These are phyloP conservation scores for Phaseolus lunatus DNA, from an alignment of 306 rosid species.

Conservation along the genomic window DNA sequence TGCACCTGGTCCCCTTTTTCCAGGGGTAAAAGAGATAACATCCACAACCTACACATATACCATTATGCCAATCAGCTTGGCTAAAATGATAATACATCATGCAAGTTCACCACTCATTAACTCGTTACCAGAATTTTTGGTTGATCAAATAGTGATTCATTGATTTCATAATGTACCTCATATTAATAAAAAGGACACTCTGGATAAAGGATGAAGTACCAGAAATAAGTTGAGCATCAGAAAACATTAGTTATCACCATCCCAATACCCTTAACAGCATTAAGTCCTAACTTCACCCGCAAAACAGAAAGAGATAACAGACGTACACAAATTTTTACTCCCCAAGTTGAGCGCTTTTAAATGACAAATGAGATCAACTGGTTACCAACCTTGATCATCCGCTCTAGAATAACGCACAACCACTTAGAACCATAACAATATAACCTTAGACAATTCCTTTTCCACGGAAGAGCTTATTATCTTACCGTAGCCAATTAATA, in stretches of 20 bases:
- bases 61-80: slow-evolving; percentile 34
- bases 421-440: not conserved
- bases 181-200: not conserved
- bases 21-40: slow-evolving; percentile 65
- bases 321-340: not conserved
- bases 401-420: slow-evolving; percentile 3
- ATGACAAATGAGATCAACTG: too few relatives aligned
- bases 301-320: not conserved
- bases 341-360: slow-evolving; percentile 14
- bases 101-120: not conserved
- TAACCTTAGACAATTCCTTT: slow-evolving; percentile 22
- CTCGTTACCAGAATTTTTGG: not conserved
- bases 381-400: slow-evolving; percentile 23
- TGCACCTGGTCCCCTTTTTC: slow-evolving; percentile 51
- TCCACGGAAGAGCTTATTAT: not conserved
- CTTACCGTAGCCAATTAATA: too few relatives aligned
- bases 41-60: slow-evolving; percentile 66
- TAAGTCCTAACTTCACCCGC: slow-evolving; percentile 10
- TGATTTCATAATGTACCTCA: not conserved
- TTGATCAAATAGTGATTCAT: not conserved
- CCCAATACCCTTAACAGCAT: slow-evolving; percentile 18
- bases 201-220: not conserved
- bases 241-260: slow-evolving; percentile 8
- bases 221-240: slow-evolving; percentile 27
- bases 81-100: slow-evolving; percentile 28